phyloP scores from a whole-genome alignment of 139 green algal genomes.

The Chlorella sp. region DNA sequence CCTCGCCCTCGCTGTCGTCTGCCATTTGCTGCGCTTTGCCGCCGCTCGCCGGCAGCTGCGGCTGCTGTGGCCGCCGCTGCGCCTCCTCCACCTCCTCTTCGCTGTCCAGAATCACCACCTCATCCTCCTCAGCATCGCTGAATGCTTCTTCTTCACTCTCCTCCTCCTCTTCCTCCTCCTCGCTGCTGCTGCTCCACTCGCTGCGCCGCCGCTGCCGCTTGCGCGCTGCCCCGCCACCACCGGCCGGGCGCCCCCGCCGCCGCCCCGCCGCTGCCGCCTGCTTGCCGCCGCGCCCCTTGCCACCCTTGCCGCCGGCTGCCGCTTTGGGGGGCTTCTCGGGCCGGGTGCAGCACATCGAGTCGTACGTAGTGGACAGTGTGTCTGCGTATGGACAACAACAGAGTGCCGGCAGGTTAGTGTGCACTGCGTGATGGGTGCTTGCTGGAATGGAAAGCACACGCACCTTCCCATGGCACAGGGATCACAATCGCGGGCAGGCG shows the following conservation, averaged over 20 bases:
- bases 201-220: too few species aligned
- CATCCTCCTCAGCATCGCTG: neutral
- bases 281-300: neutral
- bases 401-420: too few species aligned
- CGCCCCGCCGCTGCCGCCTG: neutral
- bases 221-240: too few species aligned
- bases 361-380: constrained; percentile 86
- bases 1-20: neutral
- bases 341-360: constrained; percentile 64
- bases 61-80: neutral
- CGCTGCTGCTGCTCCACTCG: too few species aligned
- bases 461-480: too few species aligned
- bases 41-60: neutral
- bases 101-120: neutral
- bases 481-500: too few species aligned
- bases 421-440: too few species aligned
- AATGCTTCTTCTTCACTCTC: neutral
- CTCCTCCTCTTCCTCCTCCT: constrained; percentile 19
- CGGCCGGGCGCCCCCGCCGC: constrained; percentile 17
- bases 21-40: neutral
- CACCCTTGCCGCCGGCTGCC: neutral
- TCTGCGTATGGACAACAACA: neutral
- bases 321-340: neutral
- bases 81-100: constrained; percentile 1
- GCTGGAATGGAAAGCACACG: too few species aligned